Conservation (phyloP, 2,329 filamentous ascomycete species). For the Aspergillaceae sp. region DNA sequence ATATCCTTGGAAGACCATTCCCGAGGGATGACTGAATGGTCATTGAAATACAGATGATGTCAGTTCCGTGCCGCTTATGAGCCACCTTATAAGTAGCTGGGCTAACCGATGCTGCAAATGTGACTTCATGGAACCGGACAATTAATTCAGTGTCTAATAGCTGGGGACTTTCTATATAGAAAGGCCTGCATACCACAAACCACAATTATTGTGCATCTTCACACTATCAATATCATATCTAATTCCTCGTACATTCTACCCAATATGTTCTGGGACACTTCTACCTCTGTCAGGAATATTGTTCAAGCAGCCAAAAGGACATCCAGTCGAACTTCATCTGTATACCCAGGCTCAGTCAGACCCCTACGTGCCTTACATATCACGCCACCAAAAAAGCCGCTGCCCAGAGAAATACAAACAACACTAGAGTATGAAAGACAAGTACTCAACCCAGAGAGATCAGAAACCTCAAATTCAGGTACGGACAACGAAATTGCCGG, state of each 20-base stretch:
- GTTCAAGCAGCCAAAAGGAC: neutral
- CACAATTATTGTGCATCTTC: neutral
- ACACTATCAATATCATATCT: neutral
- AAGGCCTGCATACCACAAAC: neutral
- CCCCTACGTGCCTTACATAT: neutral
- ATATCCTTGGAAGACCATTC: neutral
- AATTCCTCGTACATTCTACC: neutral
- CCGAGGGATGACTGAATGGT: neutral
- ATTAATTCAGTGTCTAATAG: neutral
- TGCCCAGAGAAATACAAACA: neutral
- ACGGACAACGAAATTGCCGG: slow-evolving; percentile 19
- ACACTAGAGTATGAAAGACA: slow-evolving; percentile 10
- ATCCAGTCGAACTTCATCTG: neutral
- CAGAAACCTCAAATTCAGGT: slow-evolving; percentile 17
- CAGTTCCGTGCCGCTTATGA: neutral
- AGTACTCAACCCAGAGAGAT: slow-evolving; percentile 11
- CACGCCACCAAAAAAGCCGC: neutral
- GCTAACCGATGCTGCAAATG: neutral
- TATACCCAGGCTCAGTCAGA: neutral
- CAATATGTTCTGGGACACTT: neutral
- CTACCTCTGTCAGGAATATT: neutral
- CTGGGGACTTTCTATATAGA: neutral
- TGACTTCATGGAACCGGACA: neutral
- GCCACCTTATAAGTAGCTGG: neutral
- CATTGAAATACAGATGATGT: neutral